phyloP scores from a whole-genome alignment of 352 stramenopile genomes.

The Phytophthora constricta region DNA sequence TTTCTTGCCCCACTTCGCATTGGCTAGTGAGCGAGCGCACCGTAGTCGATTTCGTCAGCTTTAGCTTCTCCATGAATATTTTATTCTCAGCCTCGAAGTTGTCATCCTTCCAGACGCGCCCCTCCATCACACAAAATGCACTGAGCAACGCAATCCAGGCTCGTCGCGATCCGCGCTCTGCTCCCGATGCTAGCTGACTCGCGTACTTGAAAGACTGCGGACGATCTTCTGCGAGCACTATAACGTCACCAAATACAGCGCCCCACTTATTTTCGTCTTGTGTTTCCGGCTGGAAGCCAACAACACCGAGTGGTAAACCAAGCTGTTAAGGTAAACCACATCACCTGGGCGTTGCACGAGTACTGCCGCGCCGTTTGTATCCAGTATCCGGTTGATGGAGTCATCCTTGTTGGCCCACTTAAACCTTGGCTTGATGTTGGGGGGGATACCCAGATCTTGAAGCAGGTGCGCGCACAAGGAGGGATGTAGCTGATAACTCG shows the following conservation, averaged over 20 bases:
- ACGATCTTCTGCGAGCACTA: constrained; percentile 1
- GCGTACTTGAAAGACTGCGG: constrained; percentile 5
- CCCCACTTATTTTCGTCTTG: neutral
- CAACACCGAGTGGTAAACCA: constrained; percentile 4
- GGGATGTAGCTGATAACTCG: neutral
- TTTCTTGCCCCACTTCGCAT: neutral
- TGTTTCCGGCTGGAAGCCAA: neutral
- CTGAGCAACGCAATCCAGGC: constrained; percentile 1
- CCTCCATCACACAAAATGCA: neutral
- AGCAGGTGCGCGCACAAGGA: neutral
- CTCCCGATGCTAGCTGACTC: neutral
- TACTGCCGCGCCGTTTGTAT: neutral
- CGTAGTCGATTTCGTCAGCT: neutral
- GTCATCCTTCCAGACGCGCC: neutral
- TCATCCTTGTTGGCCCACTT: neutral
- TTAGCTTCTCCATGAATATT: neutral
- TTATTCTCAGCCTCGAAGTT: neutral
- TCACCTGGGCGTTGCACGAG: constrained; percentile 4
- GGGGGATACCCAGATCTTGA: neutral
- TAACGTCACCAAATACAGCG: constrained; percentile 3
- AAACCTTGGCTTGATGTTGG: neutral
- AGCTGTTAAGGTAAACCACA: constrained; percentile 2
- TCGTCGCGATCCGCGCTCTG: neutral
- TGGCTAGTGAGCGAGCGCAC: neutral
- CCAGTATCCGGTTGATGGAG: constrained; percentile 1